These are phyloP conservation scores for Gastrodia elata DNA, from an alignment of 106 monocot genomes.

Conservation along the genomic window DNA sequence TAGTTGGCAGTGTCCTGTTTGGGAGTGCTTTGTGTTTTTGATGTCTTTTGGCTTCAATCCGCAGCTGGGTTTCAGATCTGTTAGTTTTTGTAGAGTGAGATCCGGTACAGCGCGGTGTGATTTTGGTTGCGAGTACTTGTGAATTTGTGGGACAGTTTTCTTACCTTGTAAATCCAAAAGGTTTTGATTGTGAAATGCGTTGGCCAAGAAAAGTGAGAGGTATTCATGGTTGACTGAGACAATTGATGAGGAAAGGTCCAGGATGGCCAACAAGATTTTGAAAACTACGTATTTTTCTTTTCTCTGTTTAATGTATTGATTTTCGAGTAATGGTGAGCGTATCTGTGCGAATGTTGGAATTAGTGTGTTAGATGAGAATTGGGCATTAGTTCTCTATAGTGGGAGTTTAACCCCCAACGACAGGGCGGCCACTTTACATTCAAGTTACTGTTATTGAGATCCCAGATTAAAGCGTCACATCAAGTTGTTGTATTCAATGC, in stretches of 20 bases:
- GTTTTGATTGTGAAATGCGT: not conserved
- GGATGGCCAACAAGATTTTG: not conserved
- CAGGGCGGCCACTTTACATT: too few relatives aligned
- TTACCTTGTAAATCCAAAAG: too few relatives aligned
- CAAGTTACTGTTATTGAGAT: not conserved
- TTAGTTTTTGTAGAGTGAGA: conserved; percentile 1
- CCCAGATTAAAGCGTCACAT: conserved; percentile 1
- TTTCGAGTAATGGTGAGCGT: too few relatives aligned
- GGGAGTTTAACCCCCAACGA: too few relatives aligned
- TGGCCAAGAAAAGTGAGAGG: not conserved
- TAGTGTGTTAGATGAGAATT: too few relatives aligned
- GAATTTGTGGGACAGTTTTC: not conserved
- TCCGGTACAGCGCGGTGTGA: not conserved
- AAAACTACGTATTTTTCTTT: not conserved
- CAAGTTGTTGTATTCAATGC: not conserved
- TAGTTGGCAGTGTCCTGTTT: not conserved
- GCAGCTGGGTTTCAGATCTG: conserved; percentile 6
- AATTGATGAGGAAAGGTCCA: not conserved
- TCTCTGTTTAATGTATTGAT: not conserved
- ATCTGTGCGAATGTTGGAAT: too few relatives aligned
- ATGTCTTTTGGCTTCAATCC: not conserved
- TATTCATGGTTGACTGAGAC: not conserved
- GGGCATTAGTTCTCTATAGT: too few relatives aligned
- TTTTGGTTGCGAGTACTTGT: not conserved
- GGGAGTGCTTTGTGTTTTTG: conserved; percentile 3